A percentile compares a stretch with the other conserved stretches of the same genome.
phyloP scores from a whole-genome alignment of 164 flowering plant species.

The Cinnamomum chago region DNA sequence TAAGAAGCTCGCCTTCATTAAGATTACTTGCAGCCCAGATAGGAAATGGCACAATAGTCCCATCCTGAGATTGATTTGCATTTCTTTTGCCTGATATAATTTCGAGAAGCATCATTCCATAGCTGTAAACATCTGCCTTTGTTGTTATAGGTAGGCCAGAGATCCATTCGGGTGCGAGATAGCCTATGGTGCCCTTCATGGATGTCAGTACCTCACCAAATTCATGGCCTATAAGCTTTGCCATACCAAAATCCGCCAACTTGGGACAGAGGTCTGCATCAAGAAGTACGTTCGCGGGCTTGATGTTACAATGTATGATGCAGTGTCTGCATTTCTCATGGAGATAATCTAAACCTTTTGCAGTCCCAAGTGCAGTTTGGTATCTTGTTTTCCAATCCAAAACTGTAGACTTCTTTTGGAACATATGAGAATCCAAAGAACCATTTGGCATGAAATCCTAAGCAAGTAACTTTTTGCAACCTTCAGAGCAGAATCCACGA shows the following conservation, averaged over 20 bases:
- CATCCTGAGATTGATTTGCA: conserved; percentile 12
- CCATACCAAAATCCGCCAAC: conserved; percentile 37
- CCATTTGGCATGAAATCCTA: conserved; percentile 56
- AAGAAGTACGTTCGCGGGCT: conserved; percentile 33
- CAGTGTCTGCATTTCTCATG: conserved; percentile 35
- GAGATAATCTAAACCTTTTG: conserved; percentile 30
- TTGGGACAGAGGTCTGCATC: conserved; percentile 31
- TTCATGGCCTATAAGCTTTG: no score
- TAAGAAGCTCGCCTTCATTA: conserved; percentile 12
- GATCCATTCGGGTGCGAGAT: conserved; percentile 42
- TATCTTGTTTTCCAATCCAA: conserved; percentile 31
- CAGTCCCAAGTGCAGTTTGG: conserved; percentile 29
- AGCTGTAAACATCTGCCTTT: conserved; percentile 38
- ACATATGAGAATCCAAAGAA: conserved; percentile 26
- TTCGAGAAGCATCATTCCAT: conserved; percentile 34
- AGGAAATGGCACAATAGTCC: conserved; percentile 19
- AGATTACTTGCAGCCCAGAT: conserved; percentile 24
- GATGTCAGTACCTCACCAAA: no score
- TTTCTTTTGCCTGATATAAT: conserved; percentile 30
- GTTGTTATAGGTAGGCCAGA: conserved; percentile 30
- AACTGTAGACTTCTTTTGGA: conserved; percentile 1
- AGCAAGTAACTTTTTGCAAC: conserved; percentile 32
- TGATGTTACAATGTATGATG: conserved; percentile 36
- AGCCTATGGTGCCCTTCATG: no score
- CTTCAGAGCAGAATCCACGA: conserved; percentile 4